Conservation (phyloP, 257 asterid species). For the Gynochthodes officinalis region DNA sequence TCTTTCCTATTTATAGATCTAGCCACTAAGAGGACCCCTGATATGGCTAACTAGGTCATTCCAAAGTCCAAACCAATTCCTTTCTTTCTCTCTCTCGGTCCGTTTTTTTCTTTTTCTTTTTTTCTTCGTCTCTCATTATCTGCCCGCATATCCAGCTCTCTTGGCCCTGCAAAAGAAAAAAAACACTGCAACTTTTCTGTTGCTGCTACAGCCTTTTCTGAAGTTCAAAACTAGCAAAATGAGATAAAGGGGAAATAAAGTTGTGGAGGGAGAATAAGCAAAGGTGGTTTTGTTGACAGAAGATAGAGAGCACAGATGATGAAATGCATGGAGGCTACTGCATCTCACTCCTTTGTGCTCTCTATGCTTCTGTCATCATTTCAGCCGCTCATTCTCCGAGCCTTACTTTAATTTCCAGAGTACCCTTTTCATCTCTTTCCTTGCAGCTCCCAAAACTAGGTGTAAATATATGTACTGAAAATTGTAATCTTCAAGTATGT, state of each 20-base stretch:
- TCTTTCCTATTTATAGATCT: constrained; percentile 27
- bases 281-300: constrained; percentile 42
- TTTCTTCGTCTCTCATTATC: not conserved
- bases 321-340: constrained; percentile 32
- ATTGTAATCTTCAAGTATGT: not conserved
- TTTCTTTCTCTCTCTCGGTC: constrained; percentile 1
- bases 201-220: not conserved
- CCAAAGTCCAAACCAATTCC: not conserved
- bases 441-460: not conserved
- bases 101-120: not conserved
- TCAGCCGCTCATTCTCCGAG: constrained; percentile 2
- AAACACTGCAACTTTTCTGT: not conserved
- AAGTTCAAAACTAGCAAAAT: not conserved
- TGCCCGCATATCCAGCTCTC: constrained; percentile 6
- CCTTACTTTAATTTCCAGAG: not conserved
- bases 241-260: not conserved
- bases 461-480: not conserved
- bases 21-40: constrained; percentile 4
- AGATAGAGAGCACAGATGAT: constrained; percentile 54
- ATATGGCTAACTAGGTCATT: constrained; percentile 12
- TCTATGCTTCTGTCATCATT: constrained; percentile 67
- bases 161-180: not conserved
- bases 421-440: not conserved
- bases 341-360: constrained; percentile 73
- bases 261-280: not conserved